Evolutionary conservation across 768 basidiomycete genomes (phyloP), one percentile per base, ranked within the genome.

Genomic region (Phaeolepiota aurea): DNA sequence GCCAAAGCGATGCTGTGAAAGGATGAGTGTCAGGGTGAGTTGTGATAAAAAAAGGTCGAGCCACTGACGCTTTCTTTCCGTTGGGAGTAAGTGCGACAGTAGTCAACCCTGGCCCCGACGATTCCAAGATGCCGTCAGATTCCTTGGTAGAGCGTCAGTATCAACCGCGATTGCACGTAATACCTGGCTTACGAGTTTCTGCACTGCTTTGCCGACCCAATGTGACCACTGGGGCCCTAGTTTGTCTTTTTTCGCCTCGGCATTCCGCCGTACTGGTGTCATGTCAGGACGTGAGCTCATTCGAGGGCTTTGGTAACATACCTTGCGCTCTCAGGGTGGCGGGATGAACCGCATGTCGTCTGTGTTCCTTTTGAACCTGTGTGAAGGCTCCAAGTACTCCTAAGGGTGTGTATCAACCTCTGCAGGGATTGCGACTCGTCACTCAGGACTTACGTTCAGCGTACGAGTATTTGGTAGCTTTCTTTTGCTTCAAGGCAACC

Each of bases 211-310:
- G 20, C 59, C 52, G 18, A 75, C 68, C 69, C 70, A 74, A 20
- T 53, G 64, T 11, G 63, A 54, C 74, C 73, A 75, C 23, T 67
- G 60, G 4, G 69, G 69, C 3, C 73, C 72, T 7, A 75, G 58
- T 35, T 59, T 66, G 35, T 72, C 71, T 41, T 66, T 61, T 32
- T 59, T 62, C 20, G 55, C 58, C 33, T 63, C 48, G 9, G 72
- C 73, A 37, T 55, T 68, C 50, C 65, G 74, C 44, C 63, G 68
- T 15, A 75, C 74, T 74, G 35, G 31, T 36, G 14, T n/a, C n/a
- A 41, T 12, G 18, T 16, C 20, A 30, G 23, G 12, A 16, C 19
- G n/a, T 32, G 32, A 16, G 25, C 22, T 16, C 23, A 31, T 34
- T 35, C 11, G 25, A 30, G 20, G 12, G 41, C n/a, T n/a, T n/a